Evolutionary conservation across 495 filamentous ascomycete genomes (phyloP), one percentile per base, ranked within the genome.

Genomic region (Parachaetomium inaequale): DNA sequence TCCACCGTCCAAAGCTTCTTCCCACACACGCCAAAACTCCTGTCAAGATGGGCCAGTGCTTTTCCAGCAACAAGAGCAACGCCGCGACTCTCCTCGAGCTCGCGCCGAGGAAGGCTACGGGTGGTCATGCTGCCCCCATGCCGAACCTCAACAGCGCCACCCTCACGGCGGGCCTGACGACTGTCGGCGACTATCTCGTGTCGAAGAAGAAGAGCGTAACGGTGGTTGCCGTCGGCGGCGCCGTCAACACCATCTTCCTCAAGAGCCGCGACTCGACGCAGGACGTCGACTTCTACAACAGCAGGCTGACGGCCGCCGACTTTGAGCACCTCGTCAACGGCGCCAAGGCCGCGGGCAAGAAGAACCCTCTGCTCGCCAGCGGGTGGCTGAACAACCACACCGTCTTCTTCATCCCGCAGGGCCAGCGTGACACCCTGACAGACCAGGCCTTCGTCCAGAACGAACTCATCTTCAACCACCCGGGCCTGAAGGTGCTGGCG

Each of bases 241-340:
- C 49, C 2, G 29, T 52, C 49, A 52, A 52, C 28, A 52, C 49
- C 28, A 52, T 52, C 12, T 32, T 19, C 8, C 28, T 52, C 15
- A 4, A 21, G 26, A 52, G 49, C 49, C 49, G 28, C 2, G 1
- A 3, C 1, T 7, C 49, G 2, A 52, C 49, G 0, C 49, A 52
- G 28, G 49, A 52, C 28, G 49, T 52, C 15, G 49, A 52, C 49
- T 52, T 52, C 49, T 52, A 31, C 51, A 53, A 53, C 31, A 53
- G 8, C 8, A 8, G 12, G 10, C 49, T 31, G 29, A 53, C 51
- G 51, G 31, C 19, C 15, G n/a, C 29, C 19, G 51, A 53, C 15
- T 36, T 23, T n/a, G 25, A 23, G 17, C 11, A 36, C 3, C 31
- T 53, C n/a, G 11, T 53, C 10, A 23, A 19, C 7, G 51, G 15